Conservation (phyloP, 306 rosid species). For the Rosa chinensis region DNA sequence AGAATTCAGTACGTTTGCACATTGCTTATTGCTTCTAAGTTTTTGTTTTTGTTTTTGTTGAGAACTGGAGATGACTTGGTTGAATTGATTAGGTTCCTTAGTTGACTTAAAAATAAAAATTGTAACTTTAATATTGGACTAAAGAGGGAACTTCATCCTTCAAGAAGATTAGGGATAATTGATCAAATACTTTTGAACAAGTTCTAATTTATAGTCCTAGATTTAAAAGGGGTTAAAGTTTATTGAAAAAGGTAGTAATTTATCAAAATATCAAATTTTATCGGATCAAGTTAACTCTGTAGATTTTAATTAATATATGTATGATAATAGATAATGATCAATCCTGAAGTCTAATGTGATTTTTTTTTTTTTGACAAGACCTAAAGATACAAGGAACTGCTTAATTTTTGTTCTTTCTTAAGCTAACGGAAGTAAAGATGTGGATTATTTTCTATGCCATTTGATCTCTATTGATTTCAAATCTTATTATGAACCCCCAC, state of each 20-base stretch:
- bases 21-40: neutral
- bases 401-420: neutral
- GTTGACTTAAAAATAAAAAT: neutral
- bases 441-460: neutral
- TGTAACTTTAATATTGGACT: neutral
- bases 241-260: neutral
- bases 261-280: neutral
- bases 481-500: neutral
- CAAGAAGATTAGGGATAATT: neutral
- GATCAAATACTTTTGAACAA: neutral
- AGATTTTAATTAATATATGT: neutral
- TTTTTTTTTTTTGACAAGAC: neutral
- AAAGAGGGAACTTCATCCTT: neutral
- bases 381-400: neutral
- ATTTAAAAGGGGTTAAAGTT: neutral
- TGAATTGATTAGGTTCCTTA: neutral
- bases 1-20: neutral
- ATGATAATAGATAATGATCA: neutral
- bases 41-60: neutral
- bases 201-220: neutral
- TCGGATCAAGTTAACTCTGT: neutral
- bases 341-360: neutral
- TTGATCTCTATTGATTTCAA: neutral
- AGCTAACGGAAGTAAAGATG: neutral
- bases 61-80: neutral